phyloP scores from a whole-genome alignment of 2,329 filamentous ascomycete species.

The Nigrospora oryzae region DNA sequence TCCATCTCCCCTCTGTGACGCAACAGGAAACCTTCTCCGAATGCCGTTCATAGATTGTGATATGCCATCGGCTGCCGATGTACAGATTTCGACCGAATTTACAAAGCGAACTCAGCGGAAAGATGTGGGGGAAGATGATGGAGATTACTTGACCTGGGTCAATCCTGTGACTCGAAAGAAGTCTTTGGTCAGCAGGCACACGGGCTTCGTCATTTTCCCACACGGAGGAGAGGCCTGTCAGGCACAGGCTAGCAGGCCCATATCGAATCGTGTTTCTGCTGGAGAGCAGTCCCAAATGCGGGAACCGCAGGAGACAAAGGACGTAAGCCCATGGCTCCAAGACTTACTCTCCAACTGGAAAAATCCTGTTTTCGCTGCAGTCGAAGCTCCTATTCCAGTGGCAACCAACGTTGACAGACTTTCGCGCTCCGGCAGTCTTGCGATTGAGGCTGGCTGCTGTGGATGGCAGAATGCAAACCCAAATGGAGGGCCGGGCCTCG shows the following conservation, averaged over 20 bases:
- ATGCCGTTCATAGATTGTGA: conserved; percentile 32
- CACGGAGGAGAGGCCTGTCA: too few species aligned
- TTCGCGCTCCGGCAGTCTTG: neutral
- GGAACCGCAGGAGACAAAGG: neutral
- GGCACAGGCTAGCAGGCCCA: too few species aligned
- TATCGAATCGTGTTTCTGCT: too few species aligned
- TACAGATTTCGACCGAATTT: neutral
- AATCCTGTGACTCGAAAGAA: conserved; percentile 49
- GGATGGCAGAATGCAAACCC: too few species aligned
- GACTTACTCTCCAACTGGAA: conserved; percentile 58
- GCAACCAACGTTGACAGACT: conserved; percentile 17
- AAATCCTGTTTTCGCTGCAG: conserved; percentile 63
- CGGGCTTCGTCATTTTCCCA: conserved; percentile 33
- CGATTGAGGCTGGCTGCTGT: too few species aligned
- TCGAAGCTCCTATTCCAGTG: conserved; percentile 35
- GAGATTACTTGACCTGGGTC: conserved; percentile 41
- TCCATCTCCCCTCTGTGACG: conserved; percentile 24
- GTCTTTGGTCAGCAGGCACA: conserved; percentile 44
- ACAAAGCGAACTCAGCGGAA: neutral
- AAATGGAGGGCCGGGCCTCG: conserved; percentile 7
- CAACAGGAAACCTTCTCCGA: conserved; percentile 30
- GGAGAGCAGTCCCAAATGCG: too few species aligned
- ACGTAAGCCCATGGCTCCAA: conserved; percentile 43
- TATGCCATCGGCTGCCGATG: neutral
- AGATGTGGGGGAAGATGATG: neutral